Conservation (phyloP, 2,329 filamentous ascomycete species). For the Diaporthe eres region DNA sequence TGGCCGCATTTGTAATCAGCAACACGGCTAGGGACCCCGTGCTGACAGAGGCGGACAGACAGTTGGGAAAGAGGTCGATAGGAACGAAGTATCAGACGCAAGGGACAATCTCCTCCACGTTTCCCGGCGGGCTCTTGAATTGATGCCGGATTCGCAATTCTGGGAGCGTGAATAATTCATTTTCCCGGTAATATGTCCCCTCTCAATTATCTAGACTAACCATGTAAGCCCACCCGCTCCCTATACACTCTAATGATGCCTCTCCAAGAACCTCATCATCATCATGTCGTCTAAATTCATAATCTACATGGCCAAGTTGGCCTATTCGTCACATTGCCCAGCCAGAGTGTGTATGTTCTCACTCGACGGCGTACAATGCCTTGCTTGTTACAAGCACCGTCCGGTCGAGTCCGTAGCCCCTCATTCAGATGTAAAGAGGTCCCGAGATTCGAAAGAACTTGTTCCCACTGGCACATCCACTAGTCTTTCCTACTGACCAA, state of each 20-base stretch:
- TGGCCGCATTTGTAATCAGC: slow-evolving; percentile 12
- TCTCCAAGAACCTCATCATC: slow-evolving; percentile 6
- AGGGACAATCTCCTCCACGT: no score
- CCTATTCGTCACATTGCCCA: neutral
- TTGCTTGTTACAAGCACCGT: neutral
- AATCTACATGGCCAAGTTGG: slow-evolving; percentile 2
- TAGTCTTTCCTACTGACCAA: slow-evolving; percentile 44
- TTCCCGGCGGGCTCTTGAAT: no score
- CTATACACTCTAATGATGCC: slow-evolving; percentile 12
- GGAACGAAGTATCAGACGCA: no score
- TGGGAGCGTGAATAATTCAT: slow-evolving; percentile 17
- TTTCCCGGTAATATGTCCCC: neutral
- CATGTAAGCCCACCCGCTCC: neutral
- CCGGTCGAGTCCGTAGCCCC: neutral
- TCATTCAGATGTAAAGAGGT: neutral
- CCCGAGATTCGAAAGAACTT: neutral
- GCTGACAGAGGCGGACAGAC: neutral
- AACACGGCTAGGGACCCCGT: neutral
- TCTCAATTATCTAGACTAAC: neutral
- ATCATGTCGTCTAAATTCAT: slow-evolving; percentile 4
- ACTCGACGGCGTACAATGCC: neutral
- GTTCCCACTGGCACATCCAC: neutral
- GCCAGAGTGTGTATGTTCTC: neutral
- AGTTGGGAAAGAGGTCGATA: neutral
- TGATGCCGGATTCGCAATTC: neutral